Evolutionary conservation across 345 rosid genomes (phyloP), one percentile per base, ranked within the genome.

Genomic region (Bruguiera sexangula): DNA sequence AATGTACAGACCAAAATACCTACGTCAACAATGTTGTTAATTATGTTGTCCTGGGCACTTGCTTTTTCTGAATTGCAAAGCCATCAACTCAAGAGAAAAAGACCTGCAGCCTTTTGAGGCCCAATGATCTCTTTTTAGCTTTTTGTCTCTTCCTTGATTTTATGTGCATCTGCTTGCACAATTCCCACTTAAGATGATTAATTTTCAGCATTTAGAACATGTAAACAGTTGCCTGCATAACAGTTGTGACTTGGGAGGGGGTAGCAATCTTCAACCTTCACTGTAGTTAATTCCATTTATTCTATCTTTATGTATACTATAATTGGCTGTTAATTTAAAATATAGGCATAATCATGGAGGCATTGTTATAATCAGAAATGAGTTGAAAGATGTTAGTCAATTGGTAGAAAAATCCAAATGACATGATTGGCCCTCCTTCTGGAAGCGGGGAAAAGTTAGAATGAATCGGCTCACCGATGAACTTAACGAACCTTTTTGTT

Each of bases 41-140:
- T 36, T 27, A 1, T 48, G 37, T 19, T 43, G 72, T 67, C 53
- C 67, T 67, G 36, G 76, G 62, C 27, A 60, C 31, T 3, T 60
- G 8, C 58, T 37, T 52, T 29, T 53, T 19, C 9, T 62, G 72
- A 70, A 52, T 51, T 37, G 21, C 37, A 32, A 65, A 60, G 59
- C 71, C 19, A 60, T 65, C 66, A 60, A 69, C 32, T 65, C 62
- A 18, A 19, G 63, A 56, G 78, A 50, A 39, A 34, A 15, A 43
- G 50, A 43, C 69, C 67, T 61, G 30, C 67, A 31, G 60, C 46
- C 60, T 29, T 29, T 65, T 51, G 46, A 65, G 43, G 15, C 39
- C 54, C 32, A 26, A 26, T 52, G 54, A 64, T 36, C 36, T 32
- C 73, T 30, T 20, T 39, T 70, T 13, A 19, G 39, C 43, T 8